These are phyloP conservation scores for Cajanus cajan DNA, from an alignment of 306 rosid species.

Conservation along the genomic window DNA sequence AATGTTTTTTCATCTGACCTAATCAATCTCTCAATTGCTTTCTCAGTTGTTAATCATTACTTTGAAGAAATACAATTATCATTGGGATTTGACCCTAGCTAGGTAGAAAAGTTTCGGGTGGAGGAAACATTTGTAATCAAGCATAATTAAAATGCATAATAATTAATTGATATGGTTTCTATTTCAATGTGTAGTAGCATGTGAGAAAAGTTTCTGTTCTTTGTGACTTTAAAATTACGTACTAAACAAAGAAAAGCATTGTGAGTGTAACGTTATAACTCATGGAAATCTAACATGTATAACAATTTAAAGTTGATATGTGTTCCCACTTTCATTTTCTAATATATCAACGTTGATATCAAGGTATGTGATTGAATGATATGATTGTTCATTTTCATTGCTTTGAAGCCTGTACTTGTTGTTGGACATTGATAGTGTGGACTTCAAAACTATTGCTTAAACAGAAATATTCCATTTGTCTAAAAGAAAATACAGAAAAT, in stretches of 20 bases:
- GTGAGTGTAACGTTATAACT: background rate
- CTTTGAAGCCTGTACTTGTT: background rate
- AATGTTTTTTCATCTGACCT: background rate
- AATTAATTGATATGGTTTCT: slow-evolving; percentile 3
- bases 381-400: slow-evolving; percentile 2
- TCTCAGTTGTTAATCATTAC: slow-evolving; percentile 32
- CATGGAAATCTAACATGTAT: background rate
- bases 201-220: background rate
- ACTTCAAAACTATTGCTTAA: background rate
- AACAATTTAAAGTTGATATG: background rate
- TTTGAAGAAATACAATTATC: slow-evolving; percentile 29
- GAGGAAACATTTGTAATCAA: slow-evolving; percentile 10
- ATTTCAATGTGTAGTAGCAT: slow-evolving; percentile 20
- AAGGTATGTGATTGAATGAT: background rate
- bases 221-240: slow-evolving; percentile 21
- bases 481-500: background rate
- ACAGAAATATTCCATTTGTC: background rate
- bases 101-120: slow-evolving; percentile 10
- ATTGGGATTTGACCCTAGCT: slow-evolving; percentile 24
- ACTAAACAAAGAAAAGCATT: background rate
- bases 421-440: background rate
- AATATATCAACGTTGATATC: background rate
- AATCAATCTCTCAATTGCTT: slow-evolving; percentile 25
- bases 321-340: slow-evolving; percentile 1
- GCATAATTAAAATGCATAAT: background rate